A percentile compares a stretch with the other conserved stretches of the same genome.
Conservation (phyloP, 495 filamentous ascomycete genomes). For the Lasiosphaeria ovina region DNA sequence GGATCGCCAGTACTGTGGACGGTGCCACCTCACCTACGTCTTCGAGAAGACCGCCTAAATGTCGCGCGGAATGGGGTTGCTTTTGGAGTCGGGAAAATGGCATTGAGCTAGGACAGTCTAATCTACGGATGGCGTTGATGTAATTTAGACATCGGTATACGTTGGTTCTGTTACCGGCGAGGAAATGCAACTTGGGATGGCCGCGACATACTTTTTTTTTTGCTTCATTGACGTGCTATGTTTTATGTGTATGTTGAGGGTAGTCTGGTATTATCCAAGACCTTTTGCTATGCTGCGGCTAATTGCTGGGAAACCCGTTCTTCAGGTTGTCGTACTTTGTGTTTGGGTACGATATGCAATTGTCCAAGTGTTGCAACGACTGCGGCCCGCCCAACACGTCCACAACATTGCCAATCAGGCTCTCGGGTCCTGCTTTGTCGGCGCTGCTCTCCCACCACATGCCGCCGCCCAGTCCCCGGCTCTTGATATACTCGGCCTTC, state of each 20-base stretch:
- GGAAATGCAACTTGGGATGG: conserved; percentile 37
- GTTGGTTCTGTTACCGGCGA: conserved; percentile 31
- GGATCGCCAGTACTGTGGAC: conserved; percentile 99
- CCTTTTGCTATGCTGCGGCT: conserved; percentile 3
- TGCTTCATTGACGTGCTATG: neutral
- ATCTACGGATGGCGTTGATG: conserved; percentile 36
- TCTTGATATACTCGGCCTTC: conserved; percentile 70
- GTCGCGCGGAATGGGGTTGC: neutral
- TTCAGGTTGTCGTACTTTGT: conserved; percentile 80
- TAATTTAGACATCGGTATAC: conserved; percentile 34
- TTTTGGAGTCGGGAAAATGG: conserved; percentile 19
- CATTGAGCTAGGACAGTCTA: conserved; percentile 29
- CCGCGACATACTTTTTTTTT: conserved; percentile 2
- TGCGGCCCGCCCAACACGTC: conserved; percentile 52
- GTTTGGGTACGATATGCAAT: conserved; percentile 68
- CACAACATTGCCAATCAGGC: conserved; percentile 70
- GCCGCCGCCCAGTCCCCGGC: conserved; percentile 68
- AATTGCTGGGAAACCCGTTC: conserved; percentile 52
- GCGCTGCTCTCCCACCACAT: conserved; percentile 98
- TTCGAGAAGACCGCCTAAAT: conserved; percentile 71
- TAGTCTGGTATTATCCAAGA: neutral
- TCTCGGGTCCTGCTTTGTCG: conserved; percentile 65
- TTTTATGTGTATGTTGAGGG: conserved; percentile 1
- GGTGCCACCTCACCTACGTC: conserved; percentile 99
- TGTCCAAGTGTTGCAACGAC: conserved; percentile 57